These are phyloP conservation scores for Rhytidhysteron rufulum DNA, from an alignment of 2,329 filamentous ascomycete species.

Conservation along the genomic window DNA sequence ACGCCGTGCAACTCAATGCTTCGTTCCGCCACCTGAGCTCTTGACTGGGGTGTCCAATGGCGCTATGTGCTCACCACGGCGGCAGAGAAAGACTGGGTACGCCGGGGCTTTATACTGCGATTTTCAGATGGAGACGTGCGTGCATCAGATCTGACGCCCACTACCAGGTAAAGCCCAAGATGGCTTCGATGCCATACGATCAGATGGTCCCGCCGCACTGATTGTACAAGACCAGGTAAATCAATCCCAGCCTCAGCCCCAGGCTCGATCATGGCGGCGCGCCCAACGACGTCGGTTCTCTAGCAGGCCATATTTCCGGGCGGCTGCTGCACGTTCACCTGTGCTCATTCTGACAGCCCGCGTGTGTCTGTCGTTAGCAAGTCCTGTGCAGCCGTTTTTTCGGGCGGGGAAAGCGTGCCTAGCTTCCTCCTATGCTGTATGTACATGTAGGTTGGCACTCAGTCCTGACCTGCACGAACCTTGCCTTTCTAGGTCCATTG, in stretches of 20 bases:
- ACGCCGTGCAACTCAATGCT: too few relatives aligned
- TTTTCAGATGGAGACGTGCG: background rate
- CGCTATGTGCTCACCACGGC: constrained; percentile 1
- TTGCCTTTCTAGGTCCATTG: background rate
- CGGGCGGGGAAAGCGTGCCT: background rate
- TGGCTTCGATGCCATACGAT: background rate
- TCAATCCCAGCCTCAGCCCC: background rate
- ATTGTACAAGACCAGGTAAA: background rate
- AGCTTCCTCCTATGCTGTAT: constrained; percentile 1
- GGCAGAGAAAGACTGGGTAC: background rate
- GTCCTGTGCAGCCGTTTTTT: constrained; percentile 2
- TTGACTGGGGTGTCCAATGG: background rate
- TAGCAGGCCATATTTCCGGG: background rate
- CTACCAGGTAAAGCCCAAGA: background rate
- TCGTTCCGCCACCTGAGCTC: background rate
- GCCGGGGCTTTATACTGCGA: background rate
- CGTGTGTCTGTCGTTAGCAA: background rate
- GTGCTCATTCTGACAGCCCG: background rate
- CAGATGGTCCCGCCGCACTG: background rate
- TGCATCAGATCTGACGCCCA: constrained; percentile 1
- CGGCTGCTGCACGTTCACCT: constrained; percentile 1
- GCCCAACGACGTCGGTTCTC: background rate
- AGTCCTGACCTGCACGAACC: background rate
- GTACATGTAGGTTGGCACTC: background rate
- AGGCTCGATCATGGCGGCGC: background rate